A percentile compares a stretch with the other conserved stretches of the same genome.
Evolutionary conservation across 2,329 filamentous ascomycete genomes (phyloP).

Genomic region (Colletotrichum echinochloae): DNA sequence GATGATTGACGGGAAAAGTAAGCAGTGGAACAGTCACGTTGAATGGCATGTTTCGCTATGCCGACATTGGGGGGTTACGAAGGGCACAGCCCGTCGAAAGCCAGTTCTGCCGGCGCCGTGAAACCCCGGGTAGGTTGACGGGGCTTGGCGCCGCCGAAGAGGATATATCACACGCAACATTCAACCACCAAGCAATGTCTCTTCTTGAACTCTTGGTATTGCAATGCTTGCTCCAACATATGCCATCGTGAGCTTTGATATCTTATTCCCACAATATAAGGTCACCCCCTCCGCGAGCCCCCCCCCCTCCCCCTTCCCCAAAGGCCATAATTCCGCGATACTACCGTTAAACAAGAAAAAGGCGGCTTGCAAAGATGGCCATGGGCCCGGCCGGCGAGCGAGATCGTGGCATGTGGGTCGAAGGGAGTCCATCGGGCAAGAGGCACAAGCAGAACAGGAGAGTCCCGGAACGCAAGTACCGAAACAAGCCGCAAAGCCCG

Average conservation of each 20-base stretch:
- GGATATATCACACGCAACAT: not conserved
- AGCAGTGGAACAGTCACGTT: not conserved
- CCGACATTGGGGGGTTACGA: too few relatives aligned
- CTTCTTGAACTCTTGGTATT: not conserved
- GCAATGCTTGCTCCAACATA: not conserved
- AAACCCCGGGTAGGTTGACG: not conserved
- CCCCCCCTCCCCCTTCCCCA: too few relatives aligned
- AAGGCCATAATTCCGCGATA: not conserved
- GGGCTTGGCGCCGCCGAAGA: too few relatives aligned
- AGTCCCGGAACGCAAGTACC: too few relatives aligned
- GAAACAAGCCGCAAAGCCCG: too few relatives aligned
- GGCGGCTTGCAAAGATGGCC: not conserved
- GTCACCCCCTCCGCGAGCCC: not conserved
- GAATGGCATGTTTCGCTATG: not conserved
- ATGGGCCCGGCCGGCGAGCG: not conserved
- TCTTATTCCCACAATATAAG: not conserved
- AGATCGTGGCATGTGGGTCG: not conserved
- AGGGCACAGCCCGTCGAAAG: not conserved
- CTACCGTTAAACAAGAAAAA: not conserved
- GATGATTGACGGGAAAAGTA: not conserved
- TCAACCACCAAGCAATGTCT: not conserved
- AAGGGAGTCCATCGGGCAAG: not conserved
- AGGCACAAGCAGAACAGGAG: not conserved
- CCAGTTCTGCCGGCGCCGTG: not conserved
- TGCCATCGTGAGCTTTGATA: not conserved